A percentile compares a stretch with the other conserved stretches of the same genome.
phyloP scores from a whole-genome alignment of 2,329 filamentous ascomycete genomes.

The Fusarium oligoseptatum region DNA sequence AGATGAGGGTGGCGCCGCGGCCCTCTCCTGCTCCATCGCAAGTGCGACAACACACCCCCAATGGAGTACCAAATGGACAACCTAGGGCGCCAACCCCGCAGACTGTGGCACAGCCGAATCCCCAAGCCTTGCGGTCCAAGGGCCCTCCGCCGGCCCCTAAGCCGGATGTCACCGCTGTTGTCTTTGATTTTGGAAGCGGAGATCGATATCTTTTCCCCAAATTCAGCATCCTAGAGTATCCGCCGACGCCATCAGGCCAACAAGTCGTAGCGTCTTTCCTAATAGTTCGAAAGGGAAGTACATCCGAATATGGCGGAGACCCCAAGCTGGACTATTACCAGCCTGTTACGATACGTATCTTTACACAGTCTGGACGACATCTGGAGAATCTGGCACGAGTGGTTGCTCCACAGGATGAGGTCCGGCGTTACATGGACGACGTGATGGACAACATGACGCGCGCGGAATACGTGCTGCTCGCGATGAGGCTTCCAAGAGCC shows the following conservation, averaged over 20 bases:
- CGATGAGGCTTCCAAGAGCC: constrained; percentile 72
- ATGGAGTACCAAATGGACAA: constrained; percentile 51
- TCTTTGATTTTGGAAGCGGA: constrained; percentile 79
- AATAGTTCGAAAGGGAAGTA: constrained; percentile 78
- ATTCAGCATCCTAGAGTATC: constrained; percentile 80
- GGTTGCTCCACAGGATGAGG: constrained; percentile 73
- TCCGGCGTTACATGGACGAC: constrained; percentile 76
- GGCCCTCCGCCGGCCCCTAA: constrained; percentile 67
- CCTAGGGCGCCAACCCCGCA: constrained; percentile 34
- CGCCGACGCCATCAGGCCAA: constrained; percentile 63
- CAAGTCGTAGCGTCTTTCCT: constrained; percentile 82
- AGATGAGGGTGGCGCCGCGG: constrained; percentile 55
- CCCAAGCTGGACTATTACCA: constrained; percentile 80
- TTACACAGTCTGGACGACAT: constrained; percentile 66
- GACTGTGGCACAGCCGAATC: constrained; percentile 49
- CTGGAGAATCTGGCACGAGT: constrained; percentile 72
- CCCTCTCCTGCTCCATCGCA: constrained; percentile 48
- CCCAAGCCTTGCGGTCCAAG: constrained; percentile 71
- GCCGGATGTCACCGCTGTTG: constrained; percentile 74
- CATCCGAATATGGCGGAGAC: constrained; percentile 74
- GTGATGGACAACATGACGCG: constrained; percentile 78
- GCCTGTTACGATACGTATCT: constrained; percentile 75
- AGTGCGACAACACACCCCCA: constrained; percentile 46
- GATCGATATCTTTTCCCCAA: constrained; percentile 85
- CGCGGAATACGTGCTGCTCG: constrained; percentile 75